Conservation (phyloP, 2,329 filamentous ascomycete species). For the Lasiodiplodia hormozganensis region DNA sequence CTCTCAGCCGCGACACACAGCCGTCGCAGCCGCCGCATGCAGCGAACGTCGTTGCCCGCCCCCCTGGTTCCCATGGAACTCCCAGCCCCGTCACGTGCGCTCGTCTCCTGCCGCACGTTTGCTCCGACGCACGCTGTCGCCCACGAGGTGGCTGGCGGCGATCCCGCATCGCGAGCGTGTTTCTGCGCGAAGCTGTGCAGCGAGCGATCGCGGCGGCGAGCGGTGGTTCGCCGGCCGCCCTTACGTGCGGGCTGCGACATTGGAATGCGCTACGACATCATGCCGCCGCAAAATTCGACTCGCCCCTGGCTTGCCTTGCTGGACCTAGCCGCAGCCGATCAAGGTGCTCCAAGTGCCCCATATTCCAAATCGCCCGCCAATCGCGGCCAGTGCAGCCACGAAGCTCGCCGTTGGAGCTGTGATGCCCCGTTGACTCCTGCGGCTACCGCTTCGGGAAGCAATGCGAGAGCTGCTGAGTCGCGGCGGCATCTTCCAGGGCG, state of each 20-base stretch:
- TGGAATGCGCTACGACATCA: constrained; percentile 23
- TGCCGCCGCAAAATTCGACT: constrained; percentile 1
- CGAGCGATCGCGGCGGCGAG: constrained; percentile 1
- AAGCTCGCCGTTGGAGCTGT: constrained; percentile 17
- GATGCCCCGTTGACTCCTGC: constrained; percentile 18
- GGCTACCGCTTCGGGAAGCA: constrained; percentile 15
- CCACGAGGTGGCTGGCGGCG: constrained; percentile 25
- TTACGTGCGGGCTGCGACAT: constrained; percentile 7
- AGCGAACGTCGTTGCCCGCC: neutral
- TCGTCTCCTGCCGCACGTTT: constrained; percentile 8
- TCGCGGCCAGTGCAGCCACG: constrained; percentile 20
- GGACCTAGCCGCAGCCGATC: neutral
- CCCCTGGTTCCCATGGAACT: neutral
- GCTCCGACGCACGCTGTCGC: neutral
- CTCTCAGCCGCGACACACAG: neutral
- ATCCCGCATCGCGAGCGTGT: constrained; percentile 2
- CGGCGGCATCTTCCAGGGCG: constrained; percentile 16
- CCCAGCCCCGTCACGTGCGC: constrained; percentile 1
- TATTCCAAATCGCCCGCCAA: constrained; percentile 25
- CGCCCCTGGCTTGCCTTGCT: constrained; percentile 10
- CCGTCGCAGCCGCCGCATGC: neutral
- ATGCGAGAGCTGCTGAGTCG: constrained; percentile 16
- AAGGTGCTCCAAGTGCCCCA: constrained; percentile 15
- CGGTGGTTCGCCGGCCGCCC: constrained; percentile 15
- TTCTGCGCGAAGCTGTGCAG: neutral